These are phyloP conservation scores for Talaromyces nanjingensis DNA, from an alignment of 495 filamentous ascomycete species.

Conservation along the genomic window DNA sequence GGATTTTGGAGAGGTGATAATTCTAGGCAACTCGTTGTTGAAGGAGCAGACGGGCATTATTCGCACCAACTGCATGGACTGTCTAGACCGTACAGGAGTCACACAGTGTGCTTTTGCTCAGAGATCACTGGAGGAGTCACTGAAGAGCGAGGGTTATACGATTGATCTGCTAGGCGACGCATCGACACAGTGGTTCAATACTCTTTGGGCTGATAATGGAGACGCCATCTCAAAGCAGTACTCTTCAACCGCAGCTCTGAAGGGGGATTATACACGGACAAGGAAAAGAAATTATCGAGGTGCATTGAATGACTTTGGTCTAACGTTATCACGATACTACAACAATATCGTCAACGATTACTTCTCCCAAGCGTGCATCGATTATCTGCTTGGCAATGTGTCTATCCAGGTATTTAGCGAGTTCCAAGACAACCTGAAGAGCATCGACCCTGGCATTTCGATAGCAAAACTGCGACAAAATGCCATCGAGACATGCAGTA, in stretches of 20 bases:
- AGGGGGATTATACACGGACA: slow-evolving; percentile 91
- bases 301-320: slow-evolving; percentile 83
- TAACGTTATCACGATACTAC: slow-evolving; percentile 64
- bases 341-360: slow-evolving; percentile 92
- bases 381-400: slow-evolving; percentile 88
- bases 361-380: slow-evolving; percentile 89
- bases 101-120: slow-evolving; percentile 82
- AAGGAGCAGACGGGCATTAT: slow-evolving; percentile 65
- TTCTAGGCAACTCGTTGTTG: slow-evolving; percentile 42
- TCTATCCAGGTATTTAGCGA: slow-evolving; percentile 77
- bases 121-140: slow-evolving; percentile 65
- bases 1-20: slow-evolving; percentile 55
- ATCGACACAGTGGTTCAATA: slow-evolving; percentile 85
- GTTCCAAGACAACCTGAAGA: slow-evolving; percentile 84
- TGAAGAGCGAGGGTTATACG: slow-evolving; percentile 65
- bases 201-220: slow-evolving; percentile 92
- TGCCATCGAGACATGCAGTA: slow-evolving; percentile 78
- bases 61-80: slow-evolving; percentile 96
- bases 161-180: slow-evolving; percentile 63
- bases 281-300: slow-evolving; percentile 86
- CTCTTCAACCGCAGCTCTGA: slow-evolving; percentile 85
- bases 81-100: slow-evolving; percentile 88
- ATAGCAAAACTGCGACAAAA: slow-evolving; percentile 75
- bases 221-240: slow-evolving; percentile 56
- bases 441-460: slow-evolving; percentile 78